Conservation (phyloP, 768 basidiomycete genomes). For the Boletus fagicola region DNA sequence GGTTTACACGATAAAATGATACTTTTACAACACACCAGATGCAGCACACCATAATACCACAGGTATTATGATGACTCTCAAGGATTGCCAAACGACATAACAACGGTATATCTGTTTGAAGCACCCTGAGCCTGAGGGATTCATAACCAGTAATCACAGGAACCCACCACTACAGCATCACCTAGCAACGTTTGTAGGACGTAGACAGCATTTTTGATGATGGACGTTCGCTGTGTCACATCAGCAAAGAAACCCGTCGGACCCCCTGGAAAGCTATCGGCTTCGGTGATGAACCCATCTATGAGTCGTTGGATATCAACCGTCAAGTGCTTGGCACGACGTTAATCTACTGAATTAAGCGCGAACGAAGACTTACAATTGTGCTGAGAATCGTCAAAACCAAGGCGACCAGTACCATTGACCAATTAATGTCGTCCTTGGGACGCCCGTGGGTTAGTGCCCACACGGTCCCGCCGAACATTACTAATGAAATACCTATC, state of each 20-base stretch:
- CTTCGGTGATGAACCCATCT: slow-evolving; percentile 25
- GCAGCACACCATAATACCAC: slow-evolving; percentile 19
- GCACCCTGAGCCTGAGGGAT: background rate
- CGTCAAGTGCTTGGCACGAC: slow-evolving; percentile 20
- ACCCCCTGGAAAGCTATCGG: slow-evolving; percentile 23
- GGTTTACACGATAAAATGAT: background rate
- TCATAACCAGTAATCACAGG: background rate
- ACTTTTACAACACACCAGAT: slow-evolving; percentile 11
- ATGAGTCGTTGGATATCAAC: slow-evolving; percentile 25
- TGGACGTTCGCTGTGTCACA: slow-evolving; percentile 27
- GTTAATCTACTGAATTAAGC: background rate
- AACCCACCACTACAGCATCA: slow-evolving; percentile 18
- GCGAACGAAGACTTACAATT: slow-evolving; percentile 2
- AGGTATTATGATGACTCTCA: slow-evolving; percentile 11
- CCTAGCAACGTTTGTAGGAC: slow-evolving; percentile 25
- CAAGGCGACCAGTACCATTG: slow-evolving; percentile 24
- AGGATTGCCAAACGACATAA: slow-evolving; percentile 20
- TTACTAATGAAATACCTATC: slow-evolving; percentile 21
- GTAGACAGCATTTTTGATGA: slow-evolving; percentile 31
- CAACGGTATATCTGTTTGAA: slow-evolving; percentile 25
- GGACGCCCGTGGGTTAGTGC: slow-evolving; percentile 18
- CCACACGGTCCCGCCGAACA: slow-evolving; percentile 28
- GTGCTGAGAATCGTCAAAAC: slow-evolving; percentile 25
- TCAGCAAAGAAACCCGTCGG: slow-evolving; percentile 31
- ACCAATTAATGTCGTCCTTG: slow-evolving; percentile 17